These are phyloP conservation scores for Purshia tridentata DNA, from an alignment of 306 rosid species.

Conservation along the genomic window DNA sequence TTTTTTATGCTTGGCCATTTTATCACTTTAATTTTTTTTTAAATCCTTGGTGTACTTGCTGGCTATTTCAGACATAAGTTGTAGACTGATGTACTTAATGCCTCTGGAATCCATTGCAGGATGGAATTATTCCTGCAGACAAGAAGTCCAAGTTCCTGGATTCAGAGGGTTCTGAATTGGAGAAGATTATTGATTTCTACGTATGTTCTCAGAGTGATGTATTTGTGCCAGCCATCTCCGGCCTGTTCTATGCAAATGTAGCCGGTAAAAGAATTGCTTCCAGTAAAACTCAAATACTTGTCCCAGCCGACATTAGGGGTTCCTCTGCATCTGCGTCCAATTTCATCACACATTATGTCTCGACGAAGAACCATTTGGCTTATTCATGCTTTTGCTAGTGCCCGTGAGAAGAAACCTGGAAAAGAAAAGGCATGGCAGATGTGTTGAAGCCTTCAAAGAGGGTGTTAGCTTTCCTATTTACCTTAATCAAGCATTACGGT, in stretches of 20 bases:
- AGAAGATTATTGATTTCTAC: conserved; percentile 82
- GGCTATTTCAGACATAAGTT: background rate
- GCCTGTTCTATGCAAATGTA: conserved; percentile 86
- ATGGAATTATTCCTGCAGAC: conserved; percentile 83
- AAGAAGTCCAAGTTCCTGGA: conserved; percentile 69
- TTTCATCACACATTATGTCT: conserved; percentile 74
- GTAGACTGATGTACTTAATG: background rate
- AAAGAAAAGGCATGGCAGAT: conserved; percentile 27
- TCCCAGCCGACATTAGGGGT: conserved; percentile 60
- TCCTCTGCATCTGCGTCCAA: conserved; percentile 66
- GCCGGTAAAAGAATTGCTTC: conserved; percentile 89
- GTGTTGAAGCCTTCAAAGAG: conserved; percentile 38
- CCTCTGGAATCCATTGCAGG: conserved; percentile 57
- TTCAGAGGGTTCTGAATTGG: conserved; percentile 70
- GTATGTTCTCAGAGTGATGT: conserved; percentile 74
- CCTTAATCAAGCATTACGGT: conserved; percentile 23
- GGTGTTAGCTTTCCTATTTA: conserved; percentile 27
- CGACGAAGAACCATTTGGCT: conserved; percentile 94
- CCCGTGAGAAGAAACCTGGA: conserved; percentile 21
- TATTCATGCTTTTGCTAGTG: conserved; percentile 84
- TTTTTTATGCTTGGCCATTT: background rate
- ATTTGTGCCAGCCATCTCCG: conserved; percentile 92
- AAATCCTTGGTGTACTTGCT: background rate
- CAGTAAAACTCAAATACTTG: conserved; percentile 75
- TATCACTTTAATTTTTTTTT: background rate